Percentiles rank a stretch among this genome's conserved stretches.
These are phyloP conservation scores for Schwanniomyces polymorphus DNA, from an alignment of 805 yeast genomes.

Conservation along the genomic window DNA sequence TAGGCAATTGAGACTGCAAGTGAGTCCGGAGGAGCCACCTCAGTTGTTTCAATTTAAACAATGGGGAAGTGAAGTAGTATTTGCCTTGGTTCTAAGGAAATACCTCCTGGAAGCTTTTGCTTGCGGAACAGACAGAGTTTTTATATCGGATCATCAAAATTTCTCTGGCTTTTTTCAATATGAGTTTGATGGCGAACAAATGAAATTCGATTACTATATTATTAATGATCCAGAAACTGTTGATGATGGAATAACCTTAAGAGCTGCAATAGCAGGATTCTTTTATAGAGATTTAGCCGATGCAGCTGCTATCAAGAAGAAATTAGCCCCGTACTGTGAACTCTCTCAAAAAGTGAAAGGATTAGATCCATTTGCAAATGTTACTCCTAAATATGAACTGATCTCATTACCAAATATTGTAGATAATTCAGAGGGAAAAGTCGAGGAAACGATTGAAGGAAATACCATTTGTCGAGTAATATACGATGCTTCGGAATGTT, in stretches of 20 bases:
- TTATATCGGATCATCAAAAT: too few relatives aligned
- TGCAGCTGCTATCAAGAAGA: too few relatives aligned
- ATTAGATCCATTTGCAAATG: slow-evolving; percentile 2
- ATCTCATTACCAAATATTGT: not conserved
- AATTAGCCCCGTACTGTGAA: slow-evolving; percentile 4
- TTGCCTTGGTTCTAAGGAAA: too few relatives aligned
- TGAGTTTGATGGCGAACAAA: not conserved
- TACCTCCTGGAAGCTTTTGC: too few relatives aligned
- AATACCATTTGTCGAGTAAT: too few relatives aligned
- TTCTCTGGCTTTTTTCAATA: slow-evolving; percentile 6
- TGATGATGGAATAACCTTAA: slow-evolving; percentile 6
- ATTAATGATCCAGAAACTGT: slow-evolving; percentile 7
- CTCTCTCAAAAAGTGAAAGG: slow-evolving; percentile 1
- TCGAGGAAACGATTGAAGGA: too few relatives aligned
- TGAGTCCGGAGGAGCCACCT: not conserved
- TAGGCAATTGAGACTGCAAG: too few relatives aligned
- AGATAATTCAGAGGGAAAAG: too few relatives aligned
- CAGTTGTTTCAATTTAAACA: slow-evolving; percentile 1
- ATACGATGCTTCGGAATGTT: too few relatives aligned
- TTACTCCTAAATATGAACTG: not conserved
- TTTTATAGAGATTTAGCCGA: too few relatives aligned
- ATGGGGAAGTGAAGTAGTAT: not conserved
- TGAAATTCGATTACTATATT: slow-evolving; percentile 5
- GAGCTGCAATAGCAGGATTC: too few relatives aligned
- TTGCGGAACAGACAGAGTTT: too few relatives aligned